Evolutionary conservation across 495 filamentous ascomycete genomes (phyloP).

Genomic region (Cudoniella acicularis): DNA sequence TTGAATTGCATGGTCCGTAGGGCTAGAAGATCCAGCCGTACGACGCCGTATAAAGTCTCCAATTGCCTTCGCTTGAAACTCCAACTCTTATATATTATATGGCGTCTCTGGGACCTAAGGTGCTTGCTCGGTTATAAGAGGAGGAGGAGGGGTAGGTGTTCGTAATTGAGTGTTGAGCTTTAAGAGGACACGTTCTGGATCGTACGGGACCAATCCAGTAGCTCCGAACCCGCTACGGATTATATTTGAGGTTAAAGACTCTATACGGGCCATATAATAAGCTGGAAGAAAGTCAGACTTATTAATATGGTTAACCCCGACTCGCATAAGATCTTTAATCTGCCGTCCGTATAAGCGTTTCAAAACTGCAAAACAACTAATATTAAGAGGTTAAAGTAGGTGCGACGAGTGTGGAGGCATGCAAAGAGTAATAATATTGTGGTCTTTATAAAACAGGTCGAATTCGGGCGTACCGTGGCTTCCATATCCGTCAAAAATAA

Average conservation of each 20-base stretch:
- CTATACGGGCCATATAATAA: background rate
- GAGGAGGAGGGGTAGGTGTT: constrained; percentile 2
- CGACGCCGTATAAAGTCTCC: too few species aligned
- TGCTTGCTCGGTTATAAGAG: background rate
- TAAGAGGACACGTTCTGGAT: constrained; percentile 4
- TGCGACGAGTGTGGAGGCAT: constrained; percentile 17
- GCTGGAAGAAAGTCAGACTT: constrained; percentile 19
- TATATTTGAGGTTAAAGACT: background rate
- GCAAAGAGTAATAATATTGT: constrained; percentile 25
- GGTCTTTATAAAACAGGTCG: constrained; percentile 21
- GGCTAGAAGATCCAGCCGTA: too few species aligned
- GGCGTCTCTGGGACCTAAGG: background rate
- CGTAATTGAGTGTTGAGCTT: background rate
- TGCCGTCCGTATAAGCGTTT: constrained; percentile 5
- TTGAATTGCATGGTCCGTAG: too few species aligned
- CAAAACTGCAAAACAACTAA: constrained; percentile 10
- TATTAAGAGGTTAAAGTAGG: constrained; percentile 14
- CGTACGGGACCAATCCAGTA: constrained; percentile 9
- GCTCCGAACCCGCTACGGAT: constrained; percentile 3
- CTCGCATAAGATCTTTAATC: constrained; percentile 8
- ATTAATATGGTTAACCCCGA: constrained; percentile 12
- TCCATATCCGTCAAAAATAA: constrained; percentile 28
- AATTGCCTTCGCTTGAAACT: background rate
- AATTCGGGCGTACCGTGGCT: constrained; percentile 25
- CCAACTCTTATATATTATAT: background rate